Evolutionary conservation across 495 filamentous ascomycete species (phyloP).

Genomic region (Annulohypoxylon stygium): DNA sequence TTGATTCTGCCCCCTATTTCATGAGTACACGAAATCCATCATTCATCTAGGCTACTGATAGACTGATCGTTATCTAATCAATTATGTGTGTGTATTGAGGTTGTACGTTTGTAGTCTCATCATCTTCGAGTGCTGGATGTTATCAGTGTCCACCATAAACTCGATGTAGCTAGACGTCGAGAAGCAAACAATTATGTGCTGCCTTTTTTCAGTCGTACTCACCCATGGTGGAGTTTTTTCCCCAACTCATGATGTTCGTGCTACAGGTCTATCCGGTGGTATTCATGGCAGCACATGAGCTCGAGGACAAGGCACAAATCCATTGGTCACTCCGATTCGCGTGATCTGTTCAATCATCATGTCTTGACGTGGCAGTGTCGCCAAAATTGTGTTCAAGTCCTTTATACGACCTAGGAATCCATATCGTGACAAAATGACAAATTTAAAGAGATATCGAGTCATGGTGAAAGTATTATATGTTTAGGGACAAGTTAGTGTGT

Average conservation of each 20-base stretch:
- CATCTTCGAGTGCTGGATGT: not conserved
- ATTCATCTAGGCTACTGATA: not conserved
- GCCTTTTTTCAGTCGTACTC: not conserved
- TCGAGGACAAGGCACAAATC: not conserved
- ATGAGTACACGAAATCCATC: not conserved
- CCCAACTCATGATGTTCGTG: not conserved
- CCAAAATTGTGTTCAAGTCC: not conserved
- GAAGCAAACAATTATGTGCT: not conserved
- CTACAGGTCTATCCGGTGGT: not conserved
- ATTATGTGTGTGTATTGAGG: not conserved
- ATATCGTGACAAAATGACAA: not conserved
- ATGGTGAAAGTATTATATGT: not conserved
- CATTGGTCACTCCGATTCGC: not conserved
- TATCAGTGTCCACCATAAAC: not conserved
- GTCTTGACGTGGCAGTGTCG: not conserved
- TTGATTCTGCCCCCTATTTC: not conserved
- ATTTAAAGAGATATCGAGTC: not conserved
- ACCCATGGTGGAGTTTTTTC: not conserved
- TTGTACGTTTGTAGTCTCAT: not conserved
- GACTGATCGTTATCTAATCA: not conserved
- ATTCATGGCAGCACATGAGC: not conserved
- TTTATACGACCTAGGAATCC: not conserved
- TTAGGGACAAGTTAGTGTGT: not conserved
- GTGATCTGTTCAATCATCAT: not conserved
- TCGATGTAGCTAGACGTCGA: not conserved